Percentiles rank a stretch among this genome's conserved stretches.
Evolutionary conservation across 2,329 filamentous ascomycete species (phyloP).

Genomic region (Fusarium anthophilum): DNA sequence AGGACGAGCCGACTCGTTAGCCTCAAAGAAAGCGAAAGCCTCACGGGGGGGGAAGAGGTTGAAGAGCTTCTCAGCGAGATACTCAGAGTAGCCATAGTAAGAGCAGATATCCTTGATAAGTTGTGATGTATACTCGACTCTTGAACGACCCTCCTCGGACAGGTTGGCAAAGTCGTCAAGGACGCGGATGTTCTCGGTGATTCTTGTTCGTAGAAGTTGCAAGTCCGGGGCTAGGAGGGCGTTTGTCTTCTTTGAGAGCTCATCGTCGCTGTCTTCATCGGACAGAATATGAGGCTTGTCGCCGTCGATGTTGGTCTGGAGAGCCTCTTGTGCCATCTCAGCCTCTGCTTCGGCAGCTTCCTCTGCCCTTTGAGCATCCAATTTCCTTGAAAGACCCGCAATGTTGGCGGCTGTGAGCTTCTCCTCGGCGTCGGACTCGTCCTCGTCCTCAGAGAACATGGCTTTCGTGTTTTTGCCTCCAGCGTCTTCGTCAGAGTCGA

Average conservation of each 20-base stretch:
- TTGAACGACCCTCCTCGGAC: conserved; percentile 80
- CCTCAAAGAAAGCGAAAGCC: conserved; percentile 98
- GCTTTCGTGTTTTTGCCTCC: conserved; percentile 59
- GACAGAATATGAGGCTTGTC: conserved; percentile 75
- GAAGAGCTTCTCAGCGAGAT: conserved; percentile 95
- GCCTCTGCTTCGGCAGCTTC: conserved; percentile 85
- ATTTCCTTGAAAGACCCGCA: conserved; percentile 84
- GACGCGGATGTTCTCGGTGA: conserved; percentile 92
- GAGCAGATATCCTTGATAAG: conserved; percentile 91
- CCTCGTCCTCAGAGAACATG: conserved; percentile 96
- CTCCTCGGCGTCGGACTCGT: conserved; percentile 88
- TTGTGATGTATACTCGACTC: conserved; percentile 87
- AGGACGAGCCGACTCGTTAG: conserved; percentile 93
- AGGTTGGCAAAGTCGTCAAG: conserved; percentile 88
- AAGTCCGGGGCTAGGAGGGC: conserved; percentile 85
- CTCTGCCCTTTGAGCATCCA: conserved; percentile 80
- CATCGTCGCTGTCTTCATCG: conserved; percentile 70
- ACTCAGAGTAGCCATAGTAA: conserved; percentile 96
- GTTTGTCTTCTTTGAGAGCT: conserved; percentile 66
- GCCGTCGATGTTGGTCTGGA: conserved; percentile 93
- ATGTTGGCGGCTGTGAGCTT: conserved; percentile 96
- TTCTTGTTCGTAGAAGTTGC: conserved; percentile 85
- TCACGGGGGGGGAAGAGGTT: conserved; percentile 91
- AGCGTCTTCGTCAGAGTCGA: conserved; percentile 76
- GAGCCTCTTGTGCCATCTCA: conserved; percentile 83